These are phyloP conservation scores for Calonectria pteridis DNA, from an alignment of 2,329 filamentous ascomycete genomes.

Conservation along the genomic window DNA sequence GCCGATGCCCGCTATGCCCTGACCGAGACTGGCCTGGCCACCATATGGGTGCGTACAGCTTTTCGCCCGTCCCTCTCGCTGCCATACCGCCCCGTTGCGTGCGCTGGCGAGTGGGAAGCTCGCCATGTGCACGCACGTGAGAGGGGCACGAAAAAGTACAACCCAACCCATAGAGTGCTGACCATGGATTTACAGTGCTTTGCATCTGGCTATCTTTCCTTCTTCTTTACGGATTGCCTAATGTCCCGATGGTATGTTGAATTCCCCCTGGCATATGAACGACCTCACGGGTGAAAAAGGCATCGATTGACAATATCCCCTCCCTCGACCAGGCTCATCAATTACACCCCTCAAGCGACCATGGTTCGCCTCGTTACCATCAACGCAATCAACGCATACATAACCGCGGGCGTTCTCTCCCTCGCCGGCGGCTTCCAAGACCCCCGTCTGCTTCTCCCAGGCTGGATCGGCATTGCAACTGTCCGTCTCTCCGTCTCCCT, in stretches of 20 bases:
- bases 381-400: constrained; percentile 79
- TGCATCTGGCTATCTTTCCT: constrained; percentile 82
- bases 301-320: not conserved
- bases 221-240: constrained; percentile 86
- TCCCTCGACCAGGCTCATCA: constrained; percentile 74
- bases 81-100: not conserved
- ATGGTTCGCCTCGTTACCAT: constrained; percentile 83
- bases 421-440: constrained; percentile 78
- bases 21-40: constrained; percentile 78
- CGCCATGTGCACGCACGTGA: not conserved
- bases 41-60: constrained; percentile 74
- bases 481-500: constrained; percentile 56
- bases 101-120: not conserved
- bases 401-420: constrained; percentile 79
- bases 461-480: constrained; percentile 83
- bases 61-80: not conserved
- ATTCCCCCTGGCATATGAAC: not conserved
- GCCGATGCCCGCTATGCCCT: constrained; percentile 55
- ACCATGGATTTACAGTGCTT: constrained; percentile 67
- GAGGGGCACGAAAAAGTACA: not conserved
- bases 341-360: constrained; percentile 85
- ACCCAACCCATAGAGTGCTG: constrained; percentile 25
- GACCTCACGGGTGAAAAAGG: not conserved
- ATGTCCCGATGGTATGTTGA: constrained; percentile 81
- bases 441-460: constrained; percentile 77